Percentiles rank a stretch among this genome's conserved stretches.
phyloP scores from a whole-genome alignment of 805 yeast species.

The Ogataea wickerhamii region DNA sequence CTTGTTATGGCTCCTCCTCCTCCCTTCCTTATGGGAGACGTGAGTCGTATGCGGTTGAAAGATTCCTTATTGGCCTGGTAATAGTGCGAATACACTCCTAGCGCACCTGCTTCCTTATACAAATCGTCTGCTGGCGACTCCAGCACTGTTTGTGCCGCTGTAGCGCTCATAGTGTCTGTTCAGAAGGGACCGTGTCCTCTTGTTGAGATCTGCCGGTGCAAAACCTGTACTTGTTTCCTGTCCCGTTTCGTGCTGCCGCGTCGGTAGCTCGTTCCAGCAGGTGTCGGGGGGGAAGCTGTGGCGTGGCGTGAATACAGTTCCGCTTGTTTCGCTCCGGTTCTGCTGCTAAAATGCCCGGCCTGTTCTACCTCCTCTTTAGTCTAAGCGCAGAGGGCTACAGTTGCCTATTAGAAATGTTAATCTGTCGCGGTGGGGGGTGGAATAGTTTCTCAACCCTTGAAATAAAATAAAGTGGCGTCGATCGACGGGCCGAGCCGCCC shows the following conservation, averaged over 20 bases:
- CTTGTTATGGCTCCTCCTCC: constrained; percentile 2
- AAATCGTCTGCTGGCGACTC: constrained; percentile 11
- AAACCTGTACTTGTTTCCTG: too few species aligned
- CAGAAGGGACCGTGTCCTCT: too few species aligned
- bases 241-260: too few species aligned
- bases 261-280: too few species aligned
- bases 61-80: constrained; percentile 16
- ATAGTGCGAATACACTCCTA: constrained; percentile 29
- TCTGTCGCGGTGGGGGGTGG: background rate
- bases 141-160: constrained; percentile 5
- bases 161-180: too few species aligned
- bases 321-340: too few species aligned
- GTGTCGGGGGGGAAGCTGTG: too few species aligned
- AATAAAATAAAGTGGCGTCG: too few species aligned
- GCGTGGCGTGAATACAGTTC: too few species aligned
- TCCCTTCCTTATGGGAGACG: constrained; percentile 17
- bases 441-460: background rate
- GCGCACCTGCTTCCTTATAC: constrained; percentile 26
- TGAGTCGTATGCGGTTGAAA: constrained; percentile 11
- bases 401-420: background rate
- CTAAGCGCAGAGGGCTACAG: constrained; percentile 1
- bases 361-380: background rate
- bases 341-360: too few species aligned
- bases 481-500: background rate
- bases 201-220: too few species aligned